Conservation (phyloP, 2,329 filamentous ascomycete genomes). For the Arthrobotrys conoides region DNA sequence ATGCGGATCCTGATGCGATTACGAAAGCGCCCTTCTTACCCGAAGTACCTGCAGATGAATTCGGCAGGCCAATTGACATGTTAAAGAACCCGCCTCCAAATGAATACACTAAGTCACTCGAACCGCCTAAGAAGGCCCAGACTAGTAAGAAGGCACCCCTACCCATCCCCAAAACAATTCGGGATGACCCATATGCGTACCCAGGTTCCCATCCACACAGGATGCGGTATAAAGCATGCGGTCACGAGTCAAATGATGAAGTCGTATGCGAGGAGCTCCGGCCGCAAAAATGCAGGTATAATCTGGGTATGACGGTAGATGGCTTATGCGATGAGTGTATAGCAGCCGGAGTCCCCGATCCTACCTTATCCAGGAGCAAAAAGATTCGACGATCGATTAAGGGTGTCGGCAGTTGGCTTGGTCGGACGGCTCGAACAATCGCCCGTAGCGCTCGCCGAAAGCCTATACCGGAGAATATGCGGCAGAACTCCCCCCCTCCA, state of each 20-base stretch:
- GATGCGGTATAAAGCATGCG: slow-evolving; percentile 32
- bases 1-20: slow-evolving; percentile 39
- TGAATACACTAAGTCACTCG: background rate
- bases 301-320: background rate
- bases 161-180: slow-evolving; percentile 26
- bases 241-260: slow-evolving; percentile 3
- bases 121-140: background rate
- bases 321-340: slow-evolving; percentile 7
- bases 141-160: too few species aligned
- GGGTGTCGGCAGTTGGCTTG: slow-evolving; percentile 32
- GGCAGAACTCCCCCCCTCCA: background rate
- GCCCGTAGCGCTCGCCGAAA: slow-evolving; percentile 21
- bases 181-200: slow-evolving; percentile 21
- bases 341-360: background rate
- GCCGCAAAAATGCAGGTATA: slow-evolving; percentile 6
- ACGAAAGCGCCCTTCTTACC: slow-evolving; percentile 23
- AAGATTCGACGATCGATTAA: slow-evolving; percentile 28
- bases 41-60: background rate
- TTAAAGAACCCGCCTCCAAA: background rate
- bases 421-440: slow-evolving; percentile 31
- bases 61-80: background rate
- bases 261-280: slow-evolving; percentile 48
- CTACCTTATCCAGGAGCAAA: background rate
- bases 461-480: slow-evolving; percentile 4
- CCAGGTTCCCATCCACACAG: slow-evolving; percentile 34